Evolutionary conservation across 208 protist genomes (phyloP).

Genomic region (Crithidia fasciculata): DNA sequence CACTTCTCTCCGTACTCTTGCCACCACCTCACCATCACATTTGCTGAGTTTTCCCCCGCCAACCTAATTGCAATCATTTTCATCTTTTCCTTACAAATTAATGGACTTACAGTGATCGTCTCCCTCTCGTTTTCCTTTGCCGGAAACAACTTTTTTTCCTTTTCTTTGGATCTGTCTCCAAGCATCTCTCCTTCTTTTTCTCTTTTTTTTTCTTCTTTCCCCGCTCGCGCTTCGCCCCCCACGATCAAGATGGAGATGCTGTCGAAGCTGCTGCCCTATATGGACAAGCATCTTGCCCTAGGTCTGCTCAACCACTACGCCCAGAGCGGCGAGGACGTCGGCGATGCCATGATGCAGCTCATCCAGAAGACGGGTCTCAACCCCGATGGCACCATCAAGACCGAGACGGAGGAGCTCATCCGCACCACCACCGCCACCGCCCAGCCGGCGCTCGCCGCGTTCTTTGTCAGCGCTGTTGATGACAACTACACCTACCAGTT

Average conservation of each 20-base stretch:
- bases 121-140: constrained; percentile 21
- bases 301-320: constrained; percentile 79
- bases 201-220: constrained; percentile 33
- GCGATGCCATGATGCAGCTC: constrained; percentile 69
- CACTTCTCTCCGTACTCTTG: no score
- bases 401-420: constrained; percentile 77
- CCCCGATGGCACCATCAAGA: constrained; percentile 65
- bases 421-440: constrained; percentile 52
- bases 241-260: constrained; percentile 69
- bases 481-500: constrained; percentile 84
- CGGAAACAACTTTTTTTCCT: constrained; percentile 2
- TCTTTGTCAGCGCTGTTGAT: constrained; percentile 73
- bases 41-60: no score
- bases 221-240: background rate
- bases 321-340: constrained; percentile 70
- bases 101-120: background rate
- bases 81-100: background rate
- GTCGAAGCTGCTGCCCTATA: constrained; percentile 68
- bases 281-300: constrained; percentile 90
- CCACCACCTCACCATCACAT: no score
- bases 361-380: constrained; percentile 77
- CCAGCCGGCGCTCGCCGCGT: constrained; percentile 72
- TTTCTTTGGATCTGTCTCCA: constrained; percentile 25
- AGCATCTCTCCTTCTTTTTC: background rate
- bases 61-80: background rate